Conservation (phyloP, 768 basidiomycete species). For the Pulveroboletus sp. region DNA sequence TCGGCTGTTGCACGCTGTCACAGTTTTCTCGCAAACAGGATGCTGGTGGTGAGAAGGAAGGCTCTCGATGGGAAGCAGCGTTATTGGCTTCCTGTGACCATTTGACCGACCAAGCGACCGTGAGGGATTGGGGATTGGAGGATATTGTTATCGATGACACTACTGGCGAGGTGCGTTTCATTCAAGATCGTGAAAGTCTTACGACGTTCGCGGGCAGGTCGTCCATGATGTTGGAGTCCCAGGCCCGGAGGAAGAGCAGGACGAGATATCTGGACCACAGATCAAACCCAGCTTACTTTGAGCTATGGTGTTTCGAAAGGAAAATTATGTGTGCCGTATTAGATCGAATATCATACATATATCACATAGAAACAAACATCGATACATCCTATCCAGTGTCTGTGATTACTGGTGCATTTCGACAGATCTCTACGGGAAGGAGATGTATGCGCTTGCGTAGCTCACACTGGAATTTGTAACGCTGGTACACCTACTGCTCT, state of each 20-base stretch:
- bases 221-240: slow-evolving; percentile 67
- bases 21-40: slow-evolving; percentile 43
- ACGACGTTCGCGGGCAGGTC: slow-evolving; percentile 42
- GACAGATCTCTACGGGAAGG: slow-evolving; percentile 36
- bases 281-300: slow-evolving; percentile 20
- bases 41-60: slow-evolving; percentile 31
- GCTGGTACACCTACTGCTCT: slow-evolving; percentile 74
- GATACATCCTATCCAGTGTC: slow-evolving; percentile 1
- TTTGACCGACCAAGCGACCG: slow-evolving; percentile 49
- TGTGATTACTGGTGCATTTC: slow-evolving; percentile 1
- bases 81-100: slow-evolving; percentile 56
- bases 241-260: slow-evolving; percentile 59
- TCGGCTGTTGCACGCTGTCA: slow-evolving; percentile 77
- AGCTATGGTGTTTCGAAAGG: not conserved
- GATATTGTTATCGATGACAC: slow-evolving; percentile 51
- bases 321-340: not conserved
- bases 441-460: slow-evolving; percentile 89
- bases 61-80: slow-evolving; percentile 42
- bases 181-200: not conserved
- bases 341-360: no score
- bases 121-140: slow-evolving; percentile 81
- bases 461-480: slow-evolving; percentile 88
- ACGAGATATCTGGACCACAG: slow-evolving; percentile 58
- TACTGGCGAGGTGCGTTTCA: slow-evolving; percentile 53
- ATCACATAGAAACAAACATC: not conserved